These are phyloP conservation scores for Gymnopilus junonius DNA, from an alignment of 768 basidiomycete genomes.

Conservation along the genomic window DNA sequence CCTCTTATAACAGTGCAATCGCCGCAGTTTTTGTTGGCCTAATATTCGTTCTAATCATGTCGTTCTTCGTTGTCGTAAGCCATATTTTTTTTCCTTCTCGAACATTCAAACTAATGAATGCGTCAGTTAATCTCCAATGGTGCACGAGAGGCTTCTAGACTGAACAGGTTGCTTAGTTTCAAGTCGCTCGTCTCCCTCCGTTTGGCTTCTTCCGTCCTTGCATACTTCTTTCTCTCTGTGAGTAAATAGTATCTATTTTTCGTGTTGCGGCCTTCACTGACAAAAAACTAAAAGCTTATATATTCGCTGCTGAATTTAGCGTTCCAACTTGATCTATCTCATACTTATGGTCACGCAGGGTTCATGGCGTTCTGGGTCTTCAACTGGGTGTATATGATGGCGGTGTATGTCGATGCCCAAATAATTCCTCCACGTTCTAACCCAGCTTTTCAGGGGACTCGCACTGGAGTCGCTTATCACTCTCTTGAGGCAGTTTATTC, in stretches of 20 bases:
- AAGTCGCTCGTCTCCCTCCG: constrained; percentile 38
- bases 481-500: constrained; percentile 59
- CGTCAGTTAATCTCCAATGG: constrained; percentile 35
- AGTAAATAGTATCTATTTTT: not conserved
- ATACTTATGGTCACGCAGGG: constrained; percentile 55
- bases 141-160: constrained; percentile 42
- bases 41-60: constrained; percentile 54
- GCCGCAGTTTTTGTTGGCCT: constrained; percentile 60
- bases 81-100: not conserved
- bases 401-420: constrained; percentile 44
- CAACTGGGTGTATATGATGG: constrained; percentile 64
- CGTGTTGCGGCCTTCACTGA: not conserved
- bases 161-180: constrained; percentile 34
- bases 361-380: constrained; percentile 77
- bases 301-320: constrained; percentile 64
- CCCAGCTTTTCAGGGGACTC: constrained; percentile 57
- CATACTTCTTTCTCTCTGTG: constrained; percentile 45
- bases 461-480: constrained; percentile 68
- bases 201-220: constrained; percentile 29
- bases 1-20: constrained; percentile 46
- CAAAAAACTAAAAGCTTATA: constrained; percentile 43
- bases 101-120: not conserved
- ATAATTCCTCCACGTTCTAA: too few species aligned
- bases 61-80: constrained; percentile 46
- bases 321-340: constrained; percentile 59